Percentiles rank a stretch among this genome's conserved stretches.
phyloP scores from a whole-genome alignment of 169 alveolate species.

The Cryptosporidium sp. region DNA sequence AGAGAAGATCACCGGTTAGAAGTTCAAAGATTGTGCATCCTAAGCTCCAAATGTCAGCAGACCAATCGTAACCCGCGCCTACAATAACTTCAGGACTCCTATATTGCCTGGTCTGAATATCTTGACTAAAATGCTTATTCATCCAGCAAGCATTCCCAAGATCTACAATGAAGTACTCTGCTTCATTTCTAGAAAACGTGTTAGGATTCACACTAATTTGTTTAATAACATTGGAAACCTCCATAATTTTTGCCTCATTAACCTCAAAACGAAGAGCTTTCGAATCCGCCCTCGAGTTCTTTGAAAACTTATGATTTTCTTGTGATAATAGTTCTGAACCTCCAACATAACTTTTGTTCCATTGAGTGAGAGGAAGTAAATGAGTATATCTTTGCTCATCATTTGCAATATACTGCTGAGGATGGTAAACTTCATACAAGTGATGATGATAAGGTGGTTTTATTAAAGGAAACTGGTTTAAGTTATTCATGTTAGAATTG shows the following conservation, averaged over 20 bases:
- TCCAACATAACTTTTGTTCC: conserved; percentile 54
- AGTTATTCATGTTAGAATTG: neutral
- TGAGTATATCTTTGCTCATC: conserved; percentile 71
- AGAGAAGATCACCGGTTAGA: conserved; percentile 97
- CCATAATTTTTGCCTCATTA: neutral
- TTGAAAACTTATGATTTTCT: neutral
- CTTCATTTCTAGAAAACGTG: conserved; percentile 81
- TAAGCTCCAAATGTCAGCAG: conserved; percentile 98
- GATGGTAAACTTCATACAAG: conserved; percentile 65
- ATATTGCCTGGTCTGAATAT: conserved; percentile 97
- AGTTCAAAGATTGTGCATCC: conserved; percentile 98
- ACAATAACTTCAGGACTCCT: conserved; percentile 98
- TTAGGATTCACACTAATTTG: conserved; percentile 66
- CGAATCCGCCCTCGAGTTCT: too few species aligned
- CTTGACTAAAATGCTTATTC: conserved; percentile 94
- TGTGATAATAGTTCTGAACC: conserved; percentile 4
- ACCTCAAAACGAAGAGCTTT: neutral
- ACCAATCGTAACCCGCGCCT: conserved; percentile 93
- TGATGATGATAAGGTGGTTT: conserved; percentile 64
- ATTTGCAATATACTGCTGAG: conserved; percentile 56
- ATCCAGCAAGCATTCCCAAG: conserved; percentile 99
- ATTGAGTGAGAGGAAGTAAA: conserved; percentile 63
- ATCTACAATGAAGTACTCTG: conserved; percentile 94
- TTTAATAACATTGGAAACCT: conserved; percentile 13
- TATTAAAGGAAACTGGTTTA: conserved; percentile 60